Base-by-base conservation (phyloP, 1,139 yeast species). In the Hansenula anomala region DNA sequence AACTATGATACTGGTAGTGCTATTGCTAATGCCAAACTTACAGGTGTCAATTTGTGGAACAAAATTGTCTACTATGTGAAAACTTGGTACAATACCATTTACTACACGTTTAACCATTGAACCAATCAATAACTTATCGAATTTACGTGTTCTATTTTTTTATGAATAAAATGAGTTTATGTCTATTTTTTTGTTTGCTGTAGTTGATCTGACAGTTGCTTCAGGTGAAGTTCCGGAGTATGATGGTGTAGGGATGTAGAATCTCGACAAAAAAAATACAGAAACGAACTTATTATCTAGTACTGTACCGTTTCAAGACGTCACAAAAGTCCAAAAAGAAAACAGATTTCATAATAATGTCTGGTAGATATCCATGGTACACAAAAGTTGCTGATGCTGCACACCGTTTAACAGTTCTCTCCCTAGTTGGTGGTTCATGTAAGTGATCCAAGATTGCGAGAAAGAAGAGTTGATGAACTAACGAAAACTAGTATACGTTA, bases 391-490 rank as follows among this genome's bases (percentile, higher is more conserved):
- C 95, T 14, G 97, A 88, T 62, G 78, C 84, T 37, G 75, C 79
- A 28, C 97, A 88, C 64, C 85, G 96, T 67, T 62, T 85, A 43
- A 78, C 94, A 0, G 95, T 88, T 24, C 65, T 87, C 32, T 76
- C 88, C 5, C 69, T 87, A 34, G 80, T 86, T 31, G 96, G 96
- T 14, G 80, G 78, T 45, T 74, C 88, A 2, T 59, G 74, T 53
- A 57, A 39, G 67, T 52, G 33, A 20, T 6, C 4, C 20, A 16
- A 16, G 14, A 13, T n/a, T n/a, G 9, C 15, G 17, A 24, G 15
- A 7, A 15, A 16, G 16, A 24, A 23, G 24, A 25, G 17, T 16
- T 28, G 5, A 8, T 14, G 13, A n/a, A 4, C 23, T 24, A n/a
- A 33, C 30, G 3, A 14, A 10, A 14, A 11, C n/a, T 24, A 55